Evolutionary conservation across 345 rosid species (phyloP).

Genomic region (Citropsis articulata): DNA sequence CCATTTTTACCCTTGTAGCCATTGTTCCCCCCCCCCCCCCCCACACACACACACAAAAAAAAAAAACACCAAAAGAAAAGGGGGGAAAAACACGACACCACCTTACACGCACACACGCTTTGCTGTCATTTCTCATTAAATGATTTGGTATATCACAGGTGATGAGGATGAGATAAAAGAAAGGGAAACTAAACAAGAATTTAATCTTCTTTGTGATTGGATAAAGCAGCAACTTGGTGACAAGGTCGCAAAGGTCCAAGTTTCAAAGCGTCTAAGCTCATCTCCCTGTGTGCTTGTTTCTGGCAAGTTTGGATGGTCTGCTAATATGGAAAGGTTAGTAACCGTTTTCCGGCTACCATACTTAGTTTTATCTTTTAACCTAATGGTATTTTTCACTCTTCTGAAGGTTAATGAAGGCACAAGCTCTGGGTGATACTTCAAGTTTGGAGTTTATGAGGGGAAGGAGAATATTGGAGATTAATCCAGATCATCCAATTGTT

Average conservation of each 20-base stretch:
- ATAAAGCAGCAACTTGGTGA: constrained; percentile 96
- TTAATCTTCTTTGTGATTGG: constrained; percentile 87
- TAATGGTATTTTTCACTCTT: neutral
- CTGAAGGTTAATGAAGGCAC: constrained; percentile 95
- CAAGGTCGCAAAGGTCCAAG: constrained; percentile 91
- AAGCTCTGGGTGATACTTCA: constrained; percentile 92
- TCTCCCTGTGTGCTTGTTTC: constrained; percentile 99
- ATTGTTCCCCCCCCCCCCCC: no score
- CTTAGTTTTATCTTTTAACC: neutral
- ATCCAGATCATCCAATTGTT: constrained; percentile 89
- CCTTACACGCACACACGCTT: neutral
- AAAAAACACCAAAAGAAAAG: no score
- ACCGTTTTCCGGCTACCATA: neutral
- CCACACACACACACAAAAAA: no score
- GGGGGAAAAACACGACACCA: no score
- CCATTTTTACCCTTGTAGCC: neutral
- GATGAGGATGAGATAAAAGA: constrained; percentile 96
- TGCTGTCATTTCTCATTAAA: neutral
- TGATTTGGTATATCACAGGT: constrained; percentile 36
- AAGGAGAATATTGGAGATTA: constrained; percentile 89
- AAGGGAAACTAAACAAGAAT: constrained; percentile 79
- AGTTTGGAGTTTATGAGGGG: constrained; percentile 99
- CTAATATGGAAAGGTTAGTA: constrained; percentile 95
- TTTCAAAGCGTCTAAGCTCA: constrained; percentile 86
- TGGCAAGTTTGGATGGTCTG: constrained; percentile 98